Evolutionary conservation across 371 early-diverging fungal genomes (phyloP).

Genomic region (Apophysomyces variabilis): DNA sequence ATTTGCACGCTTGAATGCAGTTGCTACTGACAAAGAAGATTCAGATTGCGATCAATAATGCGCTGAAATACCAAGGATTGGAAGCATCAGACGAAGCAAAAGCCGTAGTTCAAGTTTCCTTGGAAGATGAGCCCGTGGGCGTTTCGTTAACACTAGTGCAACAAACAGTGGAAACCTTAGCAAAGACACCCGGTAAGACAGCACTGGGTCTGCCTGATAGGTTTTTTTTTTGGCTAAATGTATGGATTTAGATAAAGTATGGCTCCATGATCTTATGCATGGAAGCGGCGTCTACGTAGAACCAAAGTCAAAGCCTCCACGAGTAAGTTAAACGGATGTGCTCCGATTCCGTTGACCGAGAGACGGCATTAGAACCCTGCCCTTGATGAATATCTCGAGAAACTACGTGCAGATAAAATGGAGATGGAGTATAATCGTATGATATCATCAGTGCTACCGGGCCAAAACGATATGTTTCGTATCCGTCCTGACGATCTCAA

Average conservation of each 20-base stretch:
- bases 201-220: background rate
- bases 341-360: background rate
- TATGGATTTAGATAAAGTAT: slow-evolving; percentile 15
- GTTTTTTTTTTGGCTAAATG: background rate
- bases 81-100: slow-evolving; percentile 31
- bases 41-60: slow-evolving; percentile 22
- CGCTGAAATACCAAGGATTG: slow-evolving; percentile 18
- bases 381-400: slow-evolving; percentile 37
- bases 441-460: slow-evolving; percentile 39
- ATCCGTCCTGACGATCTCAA: slow-evolving; percentile 50
- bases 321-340: background rate
- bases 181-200: background rate
- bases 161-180: slow-evolving; percentile 14
- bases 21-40: slow-evolving; percentile 32
- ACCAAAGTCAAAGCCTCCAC: slow-evolving; percentile 28
- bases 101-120: slow-evolving; percentile 13
- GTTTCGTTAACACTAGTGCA: slow-evolving; percentile 33
- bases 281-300: slow-evolving; percentile 35
- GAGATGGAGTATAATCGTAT: slow-evolving; percentile 40
- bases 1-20: slow-evolving; percentile 22
- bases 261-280: slow-evolving; percentile 43
- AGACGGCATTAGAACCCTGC: slow-evolving; percentile 30
- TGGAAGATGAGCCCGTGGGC: slow-evolving; percentile 13
- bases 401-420: slow-evolving; percentile 34
- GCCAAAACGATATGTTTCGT: slow-evolving; percentile 36